Base-by-base conservation (phyloP, 805 yeast species). In the Candida ipomoeae region DNA sequence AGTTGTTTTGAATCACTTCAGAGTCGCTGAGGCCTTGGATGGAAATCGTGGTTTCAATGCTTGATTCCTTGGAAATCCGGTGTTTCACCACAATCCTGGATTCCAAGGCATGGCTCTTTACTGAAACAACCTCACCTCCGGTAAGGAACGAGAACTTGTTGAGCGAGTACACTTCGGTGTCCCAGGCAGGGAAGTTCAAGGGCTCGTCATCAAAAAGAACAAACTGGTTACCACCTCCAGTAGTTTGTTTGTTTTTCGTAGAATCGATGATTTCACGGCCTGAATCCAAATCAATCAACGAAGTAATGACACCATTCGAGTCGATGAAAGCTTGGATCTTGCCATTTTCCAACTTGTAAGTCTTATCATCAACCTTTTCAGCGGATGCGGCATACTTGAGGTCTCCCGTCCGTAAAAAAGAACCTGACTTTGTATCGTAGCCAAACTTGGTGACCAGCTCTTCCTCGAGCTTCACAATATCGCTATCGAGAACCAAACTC, bases 161-260 rank as follows among this genome's bases (percentile, higher is more conserved):
- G 50, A 89, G 78, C 0, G 96, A 87, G 63, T 81, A 94, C 51
- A 90, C 76, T 64, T 92, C 99, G 0, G 98, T 92, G 65, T 92
- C 99, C 99, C 99, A 92, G 1, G 98, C 98, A 41, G 89, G 96
- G 83, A 84, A 92, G 50, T 79, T 84, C 61, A 89, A 73, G 8
- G 99, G 99, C 55, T 89, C 87, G 65, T 94, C 99, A 56, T 91
- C 91, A 61, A 87, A 87, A 50, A 94, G 63, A 1, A 89, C 82
- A 55, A 82, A 83, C 65, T 87, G 96, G 60, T 90, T 89, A 15
- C 91, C 97, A 37, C 89, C 89, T 5, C 59, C 62, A 23, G 58
- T 58, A 10, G 78, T 70, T 57, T 82, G 83, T 48, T 69, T 72
- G 5, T 85, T 83, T 21, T 75, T 71, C 1, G 77, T 68, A 4